phyloP scores from a whole-genome alignment of 495 filamentous ascomycete genomes.

The Penicillium goetzii region DNA sequence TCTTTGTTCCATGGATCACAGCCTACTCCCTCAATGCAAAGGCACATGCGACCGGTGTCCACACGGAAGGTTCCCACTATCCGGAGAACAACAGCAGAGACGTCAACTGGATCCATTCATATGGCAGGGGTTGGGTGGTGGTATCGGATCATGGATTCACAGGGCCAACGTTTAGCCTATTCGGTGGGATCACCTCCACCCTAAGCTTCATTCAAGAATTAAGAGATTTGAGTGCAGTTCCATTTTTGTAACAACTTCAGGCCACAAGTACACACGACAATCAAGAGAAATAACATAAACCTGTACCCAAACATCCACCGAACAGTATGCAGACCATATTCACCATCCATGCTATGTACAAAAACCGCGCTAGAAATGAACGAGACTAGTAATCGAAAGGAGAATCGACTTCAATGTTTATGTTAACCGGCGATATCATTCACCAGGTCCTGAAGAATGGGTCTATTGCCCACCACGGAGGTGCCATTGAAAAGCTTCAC shows the following conservation, averaged over 20 bases:
- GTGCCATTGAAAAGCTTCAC: conserved; percentile 41
- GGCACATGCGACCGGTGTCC: neutral
- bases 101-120: neutral
- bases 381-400: neutral
- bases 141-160: neutral
- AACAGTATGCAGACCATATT: neutral
- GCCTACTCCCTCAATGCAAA: neutral
- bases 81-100: too few species aligned
- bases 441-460: conserved; percentile 57
- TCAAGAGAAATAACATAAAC: neutral
- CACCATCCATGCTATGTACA: neutral
- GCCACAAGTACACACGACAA: neutral
- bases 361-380: conserved; percentile 7
- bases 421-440: conserved; percentile 49
- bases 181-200: neutral
- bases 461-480: conserved; percentile 45
- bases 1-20: neutral
- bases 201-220: neutral
- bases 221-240: neutral
- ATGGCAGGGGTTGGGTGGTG: neutral
- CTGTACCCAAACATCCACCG: neutral
- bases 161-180: neutral
- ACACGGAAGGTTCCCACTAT: too few species aligned
- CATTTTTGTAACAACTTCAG: neutral
- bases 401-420: neutral